A percentile compares a stretch with the other conserved stretches of the same genome.
Evolutionary conservation across 2,329 filamentous ascomycete genomes (phyloP).

Genomic region (Cytospora schulzeri): DNA sequence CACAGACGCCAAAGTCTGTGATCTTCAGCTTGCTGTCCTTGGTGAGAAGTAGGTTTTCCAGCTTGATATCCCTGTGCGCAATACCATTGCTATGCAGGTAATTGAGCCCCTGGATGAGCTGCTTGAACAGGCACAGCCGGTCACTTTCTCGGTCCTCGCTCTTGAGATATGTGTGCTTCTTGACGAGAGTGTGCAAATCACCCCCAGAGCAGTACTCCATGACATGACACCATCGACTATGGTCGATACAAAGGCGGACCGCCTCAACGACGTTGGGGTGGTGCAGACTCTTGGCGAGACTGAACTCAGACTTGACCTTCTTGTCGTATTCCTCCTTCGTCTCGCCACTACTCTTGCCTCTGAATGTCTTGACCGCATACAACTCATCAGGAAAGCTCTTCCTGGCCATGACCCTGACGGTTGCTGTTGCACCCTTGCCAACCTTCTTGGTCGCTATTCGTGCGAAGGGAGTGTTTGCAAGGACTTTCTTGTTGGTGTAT

Average conservation of each 20-base stretch:
- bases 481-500: conserved; percentile 59
- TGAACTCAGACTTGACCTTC: conserved; percentile 90
- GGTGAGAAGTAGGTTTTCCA: conserved; percentile 81
- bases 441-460: conserved; percentile 74
- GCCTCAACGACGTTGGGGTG: conserved; percentile 89
- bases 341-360: conserved; percentile 70
- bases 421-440: conserved; percentile 80
- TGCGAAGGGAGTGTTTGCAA: conserved; percentile 46
- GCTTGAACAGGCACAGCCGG: conserved; percentile 85
- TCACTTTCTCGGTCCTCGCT: conserved; percentile 66
- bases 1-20: conserved; percentile 87
- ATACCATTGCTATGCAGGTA: conserved; percentile 85
- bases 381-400: conserved; percentile 67
- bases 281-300: conserved; percentile 80
- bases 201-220: conserved; percentile 91
- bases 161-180: conserved; percentile 65
- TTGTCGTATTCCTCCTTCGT: conserved; percentile 75
- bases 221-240: conserved; percentile 82
- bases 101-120: conserved; percentile 77
- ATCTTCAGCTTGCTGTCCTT: conserved; percentile 84
- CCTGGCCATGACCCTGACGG: conserved; percentile 77
- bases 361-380: conserved; percentile 87
- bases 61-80: conserved; percentile 87
- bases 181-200: conserved; percentile 75
- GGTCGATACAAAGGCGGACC: conserved; percentile 72